Conservation (phyloP, 148 eudicot genomes). For the Nepenthes mirabilis region DNA sequence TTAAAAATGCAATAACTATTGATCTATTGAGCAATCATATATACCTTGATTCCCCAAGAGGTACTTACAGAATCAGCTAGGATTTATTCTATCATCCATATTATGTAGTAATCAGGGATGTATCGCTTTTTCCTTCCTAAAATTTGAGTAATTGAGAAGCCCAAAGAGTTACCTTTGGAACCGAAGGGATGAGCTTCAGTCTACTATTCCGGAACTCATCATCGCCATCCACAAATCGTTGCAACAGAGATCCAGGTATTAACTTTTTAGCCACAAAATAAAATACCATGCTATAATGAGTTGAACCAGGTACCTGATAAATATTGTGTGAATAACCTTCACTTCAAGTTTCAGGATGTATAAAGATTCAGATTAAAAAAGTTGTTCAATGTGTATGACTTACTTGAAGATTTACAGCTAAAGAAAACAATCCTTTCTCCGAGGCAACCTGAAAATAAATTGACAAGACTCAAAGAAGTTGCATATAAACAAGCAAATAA, state of each 20-base stretch:
- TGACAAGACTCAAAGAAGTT: not conserved
- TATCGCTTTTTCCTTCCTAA: not conserved
- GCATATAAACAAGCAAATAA: not conserved
- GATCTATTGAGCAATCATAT: too few species aligned
- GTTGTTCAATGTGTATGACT: conserved; percentile 17
- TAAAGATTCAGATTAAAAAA: conserved; percentile 6
- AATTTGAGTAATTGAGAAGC: not conserved
- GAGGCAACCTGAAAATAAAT: conserved; percentile 61
- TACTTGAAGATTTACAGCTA: conserved; percentile 87
- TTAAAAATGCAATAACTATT: too few species aligned
- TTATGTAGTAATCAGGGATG: not conserved
- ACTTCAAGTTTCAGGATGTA: conserved; percentile 4
- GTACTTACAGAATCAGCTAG: too few species aligned
- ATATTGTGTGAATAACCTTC: conserved; percentile 9
- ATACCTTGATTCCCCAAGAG: too few species aligned
- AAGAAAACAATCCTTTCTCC: conserved; percentile 72
- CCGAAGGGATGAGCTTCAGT: conserved; percentile 90
- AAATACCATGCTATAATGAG: conserved; percentile 95
- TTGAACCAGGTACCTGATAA: conserved; percentile 87
- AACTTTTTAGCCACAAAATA: conserved; percentile 69
- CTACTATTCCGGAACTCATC: conserved; percentile 96
- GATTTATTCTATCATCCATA: too few species aligned
- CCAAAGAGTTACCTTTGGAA: conserved; percentile 63
- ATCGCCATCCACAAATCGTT: conserved; percentile 97
- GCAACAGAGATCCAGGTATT: conserved; percentile 75